Evolutionary conservation across 371 early-diverging fungal genomes (phyloP), one percentile per base, ranked within the genome.

Genomic region (Massospora cicadina): DNA sequence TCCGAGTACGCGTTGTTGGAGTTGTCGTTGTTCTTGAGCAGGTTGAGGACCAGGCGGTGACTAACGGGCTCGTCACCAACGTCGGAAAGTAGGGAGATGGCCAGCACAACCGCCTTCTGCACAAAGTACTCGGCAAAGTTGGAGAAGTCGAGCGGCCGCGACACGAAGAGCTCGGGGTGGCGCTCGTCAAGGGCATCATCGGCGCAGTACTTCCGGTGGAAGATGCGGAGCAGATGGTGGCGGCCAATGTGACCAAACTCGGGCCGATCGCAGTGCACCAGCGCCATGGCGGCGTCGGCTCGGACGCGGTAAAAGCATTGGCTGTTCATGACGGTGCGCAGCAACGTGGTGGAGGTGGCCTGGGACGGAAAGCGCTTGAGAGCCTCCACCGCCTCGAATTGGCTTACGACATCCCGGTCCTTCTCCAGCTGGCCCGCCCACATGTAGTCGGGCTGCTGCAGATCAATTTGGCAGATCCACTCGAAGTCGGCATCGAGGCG

Each of bases 371-470:
- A 70, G 2, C 72, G 71, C 65, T 76, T 75, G 33, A 91, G 69
- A 0, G 86, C 86, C 33, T 76, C 71, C 33, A 89, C 79, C 29
- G 91, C 77, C 61, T 99, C 98, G 65, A 87, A 82, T 68, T 99
- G 99, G 2, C 98, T 95, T 3, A 89, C 84, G 0, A 98, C 93
- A 73, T 98, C 95, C 59, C 90, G 81, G 71, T 98, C 98, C 66
- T 90, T 86, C 28, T 86, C 83, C 58, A 98, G 76, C 70, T 95
- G 95, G 21, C 93, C 89, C 12, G 89, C 88, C 91, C 95, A 95
- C 97, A 98, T 98, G 68, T 87, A 92, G 67, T 91, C 95, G 0
- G 90, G 84, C 74, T 97, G 98, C 62, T 88, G 86, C 65, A 95
- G 90, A n/a, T 81, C 79, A 65, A 92, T 83, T 3, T 81, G 71